Percentiles rank a stretch among this genome's conserved stretches.
These are phyloP conservation scores for Lithohypha guttulata DNA, from an alignment of 2,329 filamentous ascomycete species.

Conservation along the genomic window DNA sequence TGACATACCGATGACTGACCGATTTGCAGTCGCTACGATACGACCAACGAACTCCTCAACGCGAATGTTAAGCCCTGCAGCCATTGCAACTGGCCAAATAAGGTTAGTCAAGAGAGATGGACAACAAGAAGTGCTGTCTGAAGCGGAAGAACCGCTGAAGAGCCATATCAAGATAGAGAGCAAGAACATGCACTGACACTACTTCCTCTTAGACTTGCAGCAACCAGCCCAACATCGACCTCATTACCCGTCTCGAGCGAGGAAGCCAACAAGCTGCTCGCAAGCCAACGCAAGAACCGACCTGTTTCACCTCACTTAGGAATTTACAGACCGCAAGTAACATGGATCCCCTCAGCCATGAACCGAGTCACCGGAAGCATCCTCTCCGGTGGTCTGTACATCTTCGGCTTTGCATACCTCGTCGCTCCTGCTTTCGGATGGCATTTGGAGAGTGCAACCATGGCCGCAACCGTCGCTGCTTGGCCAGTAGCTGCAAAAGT, in stretches of 20 bases:
- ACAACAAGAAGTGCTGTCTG: not conserved
- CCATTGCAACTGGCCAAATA: conserved; percentile 34
- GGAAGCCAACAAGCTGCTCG: conserved; percentile 57
- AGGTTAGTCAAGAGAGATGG: conserved; percentile 32
- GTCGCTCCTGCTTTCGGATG: conserved; percentile 63
- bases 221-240: conserved; percentile 15
- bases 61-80: conserved; percentile 33
- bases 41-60: conserved; percentile 29
- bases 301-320: conserved; percentile 74
- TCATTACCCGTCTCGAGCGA: conserved; percentile 42
- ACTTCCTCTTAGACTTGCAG: not conserved
- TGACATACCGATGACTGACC: too few species aligned
- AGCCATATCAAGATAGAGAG: not conserved
- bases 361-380: conserved; percentile 74
- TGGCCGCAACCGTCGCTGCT: conserved; percentile 54
- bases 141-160: too few species aligned
- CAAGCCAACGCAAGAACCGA: conserved; percentile 66
- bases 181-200: not conserved
- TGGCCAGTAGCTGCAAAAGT: conserved; percentile 51
- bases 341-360: conserved; percentile 64
- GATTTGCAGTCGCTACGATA: conserved; percentile 35
- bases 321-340: conserved; percentile 81
- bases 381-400: conserved; percentile 65
- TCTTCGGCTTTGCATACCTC: conserved; percentile 72
- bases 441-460: conserved; percentile 53